phyloP scores from a whole-genome alignment of 2,329 filamentous ascomycete species.

The Mariannaea elegans region DNA sequence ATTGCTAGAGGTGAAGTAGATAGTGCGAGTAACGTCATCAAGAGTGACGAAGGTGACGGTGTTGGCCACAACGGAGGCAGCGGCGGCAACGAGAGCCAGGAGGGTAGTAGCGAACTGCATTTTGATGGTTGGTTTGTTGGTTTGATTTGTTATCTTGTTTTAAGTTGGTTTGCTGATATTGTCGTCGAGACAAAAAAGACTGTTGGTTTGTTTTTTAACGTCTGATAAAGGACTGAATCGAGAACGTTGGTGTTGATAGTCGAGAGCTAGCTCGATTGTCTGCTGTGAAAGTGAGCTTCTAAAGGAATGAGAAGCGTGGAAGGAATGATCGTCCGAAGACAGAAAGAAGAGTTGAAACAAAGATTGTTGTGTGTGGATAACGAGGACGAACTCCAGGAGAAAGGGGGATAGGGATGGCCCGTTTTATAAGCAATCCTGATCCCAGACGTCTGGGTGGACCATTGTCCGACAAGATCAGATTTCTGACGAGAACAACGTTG shows the following conservation, averaged over 20 bases:
- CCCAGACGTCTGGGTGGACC: constrained; percentile 24
- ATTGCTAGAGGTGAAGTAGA: constrained; percentile 60
- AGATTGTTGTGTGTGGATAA: constrained; percentile 31
- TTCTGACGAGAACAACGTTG: constrained; percentile 36
- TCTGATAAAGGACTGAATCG: constrained; percentile 40
- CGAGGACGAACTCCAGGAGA: constrained; percentile 22
- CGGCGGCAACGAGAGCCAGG: constrained; percentile 54
- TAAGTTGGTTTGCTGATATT: constrained; percentile 26
- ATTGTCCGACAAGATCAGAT: constrained; percentile 29
- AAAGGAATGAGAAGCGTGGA: constrained; percentile 46
- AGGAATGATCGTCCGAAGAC: constrained; percentile 44
- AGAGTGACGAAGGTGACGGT: constrained; percentile 69
- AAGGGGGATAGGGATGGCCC: constrained; percentile 33
- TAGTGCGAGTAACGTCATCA: constrained; percentile 58
- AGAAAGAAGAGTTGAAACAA: constrained; percentile 33
- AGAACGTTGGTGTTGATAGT: constrained; percentile 24
- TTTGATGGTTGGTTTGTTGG: constrained; percentile 45
- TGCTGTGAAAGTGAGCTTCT: constrained; percentile 38
- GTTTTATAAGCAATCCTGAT: constrained; percentile 41
- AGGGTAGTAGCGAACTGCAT: constrained; percentile 64
- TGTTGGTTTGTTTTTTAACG: constrained; percentile 22
- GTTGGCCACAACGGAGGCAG: constrained; percentile 53
- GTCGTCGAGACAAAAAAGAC: constrained; percentile 44
- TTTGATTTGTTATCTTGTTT: constrained; percentile 17
- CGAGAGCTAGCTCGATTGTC: constrained; percentile 43